A percentile compares a stretch with the other conserved stretches of the same genome.
Evolutionary conservation across 495 filamentous ascomycete species (phyloP).

Genomic region (Aspergillus coremiiformis): DNA sequence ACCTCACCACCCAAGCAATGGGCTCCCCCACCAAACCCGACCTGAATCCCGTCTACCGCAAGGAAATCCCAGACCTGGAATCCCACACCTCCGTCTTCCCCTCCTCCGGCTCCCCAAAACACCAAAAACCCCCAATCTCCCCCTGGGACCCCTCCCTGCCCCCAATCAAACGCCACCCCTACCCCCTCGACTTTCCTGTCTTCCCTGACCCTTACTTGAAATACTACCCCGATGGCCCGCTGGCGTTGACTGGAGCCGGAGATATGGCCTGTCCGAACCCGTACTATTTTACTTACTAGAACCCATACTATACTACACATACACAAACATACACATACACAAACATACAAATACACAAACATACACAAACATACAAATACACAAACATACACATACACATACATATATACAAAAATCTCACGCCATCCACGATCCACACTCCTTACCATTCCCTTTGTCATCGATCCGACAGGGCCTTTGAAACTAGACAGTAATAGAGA

Average conservation of each 20-base stretch:
- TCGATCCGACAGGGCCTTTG: too few species aligned
- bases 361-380: too few species aligned
- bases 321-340: too few species aligned
- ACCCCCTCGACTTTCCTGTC: constrained; percentile 9
- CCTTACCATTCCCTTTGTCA: too few species aligned
- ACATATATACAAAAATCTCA: too few species aligned
- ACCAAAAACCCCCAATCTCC: constrained; percentile 7
- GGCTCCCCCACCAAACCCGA: constrained; percentile 7
- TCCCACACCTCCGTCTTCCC: constrained; percentile 20
- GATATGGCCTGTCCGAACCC: constrained; percentile 13
- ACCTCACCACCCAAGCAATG: constrained; percentile 13
- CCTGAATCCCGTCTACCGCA: constrained; percentile 10
- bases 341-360: too few species aligned
- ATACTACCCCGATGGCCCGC: too few species aligned
- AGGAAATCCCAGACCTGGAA: constrained; percentile 16
- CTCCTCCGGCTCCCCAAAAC: constrained; percentile 9
- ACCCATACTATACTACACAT: too few species aligned
- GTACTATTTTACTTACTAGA: constrained; percentile 31
- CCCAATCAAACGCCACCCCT: constrained; percentile 2
- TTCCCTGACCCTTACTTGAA: constrained; percentile 16
- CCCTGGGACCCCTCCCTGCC: constrained; percentile 1
- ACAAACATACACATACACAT: too few species aligned
- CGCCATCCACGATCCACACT: too few species aligned
- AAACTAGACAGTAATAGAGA: too few species aligned
- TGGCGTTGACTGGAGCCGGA: constrained; percentile 10